Percentiles rank a stretch among this genome's conserved stretches.
phyloP scores from a whole-genome alignment of 805 yeast species.

The Cyberlindnera maritima region DNA sequence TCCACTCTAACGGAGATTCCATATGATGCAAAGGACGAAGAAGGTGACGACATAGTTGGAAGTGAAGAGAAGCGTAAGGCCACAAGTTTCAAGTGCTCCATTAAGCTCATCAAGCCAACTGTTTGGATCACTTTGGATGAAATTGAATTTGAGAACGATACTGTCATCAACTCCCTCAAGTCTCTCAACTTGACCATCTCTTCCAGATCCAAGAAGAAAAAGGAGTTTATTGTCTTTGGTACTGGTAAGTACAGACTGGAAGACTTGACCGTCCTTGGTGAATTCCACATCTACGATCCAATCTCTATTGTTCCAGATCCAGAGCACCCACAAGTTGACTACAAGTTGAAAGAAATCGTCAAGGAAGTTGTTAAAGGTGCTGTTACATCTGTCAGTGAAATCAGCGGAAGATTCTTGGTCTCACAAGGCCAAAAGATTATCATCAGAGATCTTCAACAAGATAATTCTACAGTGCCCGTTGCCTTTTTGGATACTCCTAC shows the following conservation, averaged over 20 bases:
- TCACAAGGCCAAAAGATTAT: constrained; percentile 82
- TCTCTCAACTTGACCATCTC: constrained; percentile 36
- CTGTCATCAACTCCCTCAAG: constrained; percentile 43
- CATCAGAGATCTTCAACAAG: constrained; percentile 81
- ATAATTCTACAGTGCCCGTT: constrained; percentile 84
- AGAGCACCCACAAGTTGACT: constrained; percentile 78
- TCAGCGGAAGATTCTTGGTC: constrained; percentile 78
- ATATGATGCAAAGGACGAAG: constrained; percentile 71
- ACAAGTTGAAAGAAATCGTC: constrained; percentile 68
- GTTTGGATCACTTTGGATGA: constrained; percentile 76
- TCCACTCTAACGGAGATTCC: constrained; percentile 59
- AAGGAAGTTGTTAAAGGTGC: constrained; percentile 82
- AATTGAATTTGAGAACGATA: constrained; percentile 63
- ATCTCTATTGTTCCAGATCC: constrained; percentile 88
- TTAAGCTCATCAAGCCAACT: constrained; percentile 65
- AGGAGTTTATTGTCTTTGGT: constrained; percentile 76
- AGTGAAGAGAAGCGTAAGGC: constrained; percentile 53
- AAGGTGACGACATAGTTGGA: constrained; percentile 62
- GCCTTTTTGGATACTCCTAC: constrained; percentile 89
- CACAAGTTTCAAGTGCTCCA: constrained; percentile 51
- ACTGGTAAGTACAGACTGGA: constrained; percentile 74
- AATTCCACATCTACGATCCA: constrained; percentile 69
- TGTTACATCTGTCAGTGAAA: constrained; percentile 69
- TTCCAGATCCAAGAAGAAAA: constrained; percentile 40
- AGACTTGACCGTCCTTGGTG: constrained; percentile 77